These are phyloP conservation scores for Claviceps sp. DNA, from an alignment of 2,329 filamentous ascomycete species.

Conservation along the genomic window DNA sequence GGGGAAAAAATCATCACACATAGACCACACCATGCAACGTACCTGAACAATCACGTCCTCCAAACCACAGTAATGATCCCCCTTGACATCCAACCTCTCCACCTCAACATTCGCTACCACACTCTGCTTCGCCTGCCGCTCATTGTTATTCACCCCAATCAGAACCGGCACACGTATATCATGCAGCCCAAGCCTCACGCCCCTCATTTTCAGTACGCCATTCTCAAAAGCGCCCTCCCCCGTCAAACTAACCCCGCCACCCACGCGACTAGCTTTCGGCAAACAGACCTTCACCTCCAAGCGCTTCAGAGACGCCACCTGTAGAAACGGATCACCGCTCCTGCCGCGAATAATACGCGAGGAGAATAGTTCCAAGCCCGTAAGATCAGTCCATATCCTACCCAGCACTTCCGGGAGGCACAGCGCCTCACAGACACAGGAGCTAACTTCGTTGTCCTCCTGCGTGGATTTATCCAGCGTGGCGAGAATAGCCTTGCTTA, in stretches of 20 bases:
- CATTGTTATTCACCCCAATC: slow-evolving; percentile 61
- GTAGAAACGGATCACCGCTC: slow-evolving; percentile 17
- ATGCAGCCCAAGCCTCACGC: slow-evolving; percentile 33
- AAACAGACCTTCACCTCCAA: slow-evolving; percentile 42
- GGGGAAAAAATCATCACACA: too few species aligned
- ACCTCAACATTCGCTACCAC: slow-evolving; percentile 50
- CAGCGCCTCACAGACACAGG: slow-evolving; percentile 1
- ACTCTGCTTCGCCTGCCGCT: slow-evolving; percentile 53
- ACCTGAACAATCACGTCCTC: slow-evolving; percentile 52
- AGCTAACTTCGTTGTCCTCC: background rate
- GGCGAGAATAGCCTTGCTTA: slow-evolving; percentile 51
- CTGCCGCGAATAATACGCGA: background rate
- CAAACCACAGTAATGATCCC: slow-evolving; percentile 39
- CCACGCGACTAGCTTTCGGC: slow-evolving; percentile 56
- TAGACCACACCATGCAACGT: slow-evolving; percentile 11
- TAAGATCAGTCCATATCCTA: slow-evolving; percentile 20
- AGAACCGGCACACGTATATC: slow-evolving; percentile 51
- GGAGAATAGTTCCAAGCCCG: slow-evolving; percentile 11
- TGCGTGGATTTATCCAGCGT: slow-evolving; percentile 23
- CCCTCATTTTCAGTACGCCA: slow-evolving; percentile 13
- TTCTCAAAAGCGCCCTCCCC: slow-evolving; percentile 27
- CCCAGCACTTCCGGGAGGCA: slow-evolving; percentile 17
- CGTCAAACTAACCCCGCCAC: slow-evolving; percentile 43
- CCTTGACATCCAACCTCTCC: slow-evolving; percentile 32
- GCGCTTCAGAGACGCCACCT: slow-evolving; percentile 23